These are phyloP conservation scores for Phyllostachys edulis DNA, from an alignment of 176 grass and related monocot genomes.

Conservation along the genomic window DNA sequence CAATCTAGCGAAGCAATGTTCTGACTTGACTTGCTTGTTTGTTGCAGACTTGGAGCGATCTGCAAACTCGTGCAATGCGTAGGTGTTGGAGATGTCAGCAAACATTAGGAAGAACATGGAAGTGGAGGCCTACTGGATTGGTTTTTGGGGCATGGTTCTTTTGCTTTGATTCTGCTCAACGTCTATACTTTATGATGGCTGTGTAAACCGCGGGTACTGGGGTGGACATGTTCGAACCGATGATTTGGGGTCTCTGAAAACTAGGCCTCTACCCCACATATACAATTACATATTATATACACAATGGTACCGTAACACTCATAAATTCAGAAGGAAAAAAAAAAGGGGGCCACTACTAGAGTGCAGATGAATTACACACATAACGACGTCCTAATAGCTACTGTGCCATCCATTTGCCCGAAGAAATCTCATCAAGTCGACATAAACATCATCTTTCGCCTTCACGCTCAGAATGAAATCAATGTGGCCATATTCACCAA, in stretches of 20 bases:
- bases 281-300: not conserved
- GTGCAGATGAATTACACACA: constrained; percentile 21
- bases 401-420: constrained; percentile 46
- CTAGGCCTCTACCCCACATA: not conserved
- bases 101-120: too few species aligned
- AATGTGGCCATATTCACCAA: constrained; percentile 75
- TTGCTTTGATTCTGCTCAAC: too few species aligned
- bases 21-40: not conserved
- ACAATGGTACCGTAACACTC: not conserved
- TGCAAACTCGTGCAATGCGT: not conserved
- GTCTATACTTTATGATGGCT: too few species aligned
- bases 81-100: too few species aligned
- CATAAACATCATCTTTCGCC: constrained; percentile 78
- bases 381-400: constrained; percentile 52
- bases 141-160: too few species aligned
- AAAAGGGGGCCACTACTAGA: not conserved
- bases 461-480: constrained; percentile 66
- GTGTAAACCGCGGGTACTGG: too few species aligned
- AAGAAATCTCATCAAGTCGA: constrained; percentile 66
- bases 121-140: too few species aligned
- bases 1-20: not conserved
- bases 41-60: not conserved
- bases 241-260: too few species aligned
- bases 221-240: too few species aligned
- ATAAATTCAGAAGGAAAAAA: not conserved